Evolutionary conservation across 371 early-diverging fungal species (phyloP).

Genomic region (Mucor circinelloides): DNA sequence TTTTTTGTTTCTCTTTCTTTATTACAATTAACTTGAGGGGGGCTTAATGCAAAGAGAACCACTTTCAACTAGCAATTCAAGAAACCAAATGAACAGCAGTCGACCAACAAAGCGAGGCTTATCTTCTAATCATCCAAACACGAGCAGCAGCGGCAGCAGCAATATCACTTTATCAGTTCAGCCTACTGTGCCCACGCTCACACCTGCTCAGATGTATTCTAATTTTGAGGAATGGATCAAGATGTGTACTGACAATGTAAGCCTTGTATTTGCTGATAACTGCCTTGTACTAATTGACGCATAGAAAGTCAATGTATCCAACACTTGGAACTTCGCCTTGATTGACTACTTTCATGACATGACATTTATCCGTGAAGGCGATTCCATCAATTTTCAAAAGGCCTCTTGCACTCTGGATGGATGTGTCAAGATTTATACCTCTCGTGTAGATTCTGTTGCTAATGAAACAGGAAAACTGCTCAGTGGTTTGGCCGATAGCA

Average conservation of each 20-base stretch:
- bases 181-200: constrained; percentile 25
- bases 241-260: constrained; percentile 95
- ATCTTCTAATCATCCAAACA: neutral
- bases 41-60: constrained; percentile 4
- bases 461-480: constrained; percentile 93
- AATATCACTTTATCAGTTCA: neutral
- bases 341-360: constrained; percentile 99
- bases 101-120: neutral
- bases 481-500: constrained; percentile 80
- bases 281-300: neutral
- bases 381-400: constrained; percentile 98
- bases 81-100: neutral
- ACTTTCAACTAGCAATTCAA: neutral
- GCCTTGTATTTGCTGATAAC: neutral
- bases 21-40: neutral
- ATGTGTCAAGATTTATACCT: constrained; percentile 98
- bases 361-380: constrained; percentile 91
- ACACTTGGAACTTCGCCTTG: constrained; percentile 97
- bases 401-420: constrained; percentile 99
- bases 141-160: neutral
- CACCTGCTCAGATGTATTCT: constrained; percentile 55
- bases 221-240: constrained; percentile 97
- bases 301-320: constrained; percentile 97
- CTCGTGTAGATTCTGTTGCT: constrained; percentile 98
- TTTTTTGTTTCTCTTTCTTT: neutral